Evolutionary conservation across 495 filamentous ascomycete genomes (phyloP), one percentile per base, ranked within the genome.

Genomic region (Penicillium egyptiacum): DNA sequence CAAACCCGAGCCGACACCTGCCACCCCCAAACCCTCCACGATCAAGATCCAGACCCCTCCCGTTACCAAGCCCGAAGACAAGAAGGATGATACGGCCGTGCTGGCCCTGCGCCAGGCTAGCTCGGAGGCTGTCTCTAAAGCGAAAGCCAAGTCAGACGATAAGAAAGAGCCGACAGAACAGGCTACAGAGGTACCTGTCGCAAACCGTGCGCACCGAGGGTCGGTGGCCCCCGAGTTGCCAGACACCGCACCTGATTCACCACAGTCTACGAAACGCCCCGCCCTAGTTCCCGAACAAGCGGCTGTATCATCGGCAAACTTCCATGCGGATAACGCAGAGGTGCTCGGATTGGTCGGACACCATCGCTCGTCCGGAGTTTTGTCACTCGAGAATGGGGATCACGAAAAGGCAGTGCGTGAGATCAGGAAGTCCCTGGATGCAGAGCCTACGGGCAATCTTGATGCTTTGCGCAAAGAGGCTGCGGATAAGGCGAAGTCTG

Each of bases 121-220:
- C 57, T 77, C 84, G 55, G 87, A 91, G 63, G 89, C 88, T 14
- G 88, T 88, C 1, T 72, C 82, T 56, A 89, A 85, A 68, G 81
- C 81, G 5, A 75, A 74, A 19, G 62, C 66, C 45, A 78, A 71
- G 53, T 30, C 59, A 1, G 60, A 63, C 10, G 57, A 62, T 22
- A 64, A 64, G 56, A 62, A 63, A 37, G 61, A 55, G 9, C 33
- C 8, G 19, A 55, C 55, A 26, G 59, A 60, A 17, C 19, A 55
- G 55, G 33, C 25, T 54, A 8, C 41, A 1, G 53, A 67, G 22
- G 56, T 20, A 14, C 56, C 37, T 33, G 30, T 55, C 5, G 42
- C 56, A 9, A 49, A 49, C 33, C 53, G 50, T 19, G 46, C 33
- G 1, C 67, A 55, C 43, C 66, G 59, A 17, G 56, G 57, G 50